Evolutionary conservation across 2,329 filamentous ascomycete species (phyloP), one percentile per base, ranked within the genome.

Genomic region (Colletotrichum sp.): DNA sequence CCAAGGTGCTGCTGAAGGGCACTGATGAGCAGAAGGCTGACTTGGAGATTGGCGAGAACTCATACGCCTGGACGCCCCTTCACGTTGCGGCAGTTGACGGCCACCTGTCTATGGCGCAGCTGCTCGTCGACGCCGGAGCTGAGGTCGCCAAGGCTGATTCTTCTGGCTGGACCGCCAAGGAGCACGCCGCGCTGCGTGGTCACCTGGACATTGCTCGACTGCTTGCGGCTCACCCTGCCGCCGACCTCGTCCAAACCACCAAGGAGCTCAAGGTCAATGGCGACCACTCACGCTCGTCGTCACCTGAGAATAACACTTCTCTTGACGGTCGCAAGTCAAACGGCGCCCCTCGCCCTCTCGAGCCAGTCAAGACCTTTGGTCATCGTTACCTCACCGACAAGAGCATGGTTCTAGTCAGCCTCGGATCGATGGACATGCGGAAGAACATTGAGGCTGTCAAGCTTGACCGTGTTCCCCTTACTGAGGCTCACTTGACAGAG

Each of bases 61-160:
- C 94, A 0, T 99, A 98, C 82, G 92, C 94, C 5, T 99, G 97
- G 96, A 98, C 97, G 1, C 95, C 97, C n/a, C 88, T 99, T 15
- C 97, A 98, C 81, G 94, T 98, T 78, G 95, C 96, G 12, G 95
- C 94, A 70, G 96, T 99, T 4, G 96, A 99, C 81, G 96, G 96
- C 0, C 94, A 96, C 78, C 84, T 95, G 13, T 86, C 90, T 0
- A 92, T 98, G 55, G 95, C 95, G 1, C 90, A 96, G 81, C 88
- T 97, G 28, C 89, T 99, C 6, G 90, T 98, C 55, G 91, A 93
- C 65, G 93, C 94, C 26, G 95, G 95, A 2, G 95, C 95, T 0
- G 92, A 98, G 75, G 86, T 95, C 5, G 92, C 93, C 72, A 93
- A 91, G 75, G 87, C 89, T 7, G 97, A 99, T 83, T 94, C 93